Evolutionary conservation across 805 yeast species (phyloP).

Genomic region (Starmerella bacillaris): DNA sequence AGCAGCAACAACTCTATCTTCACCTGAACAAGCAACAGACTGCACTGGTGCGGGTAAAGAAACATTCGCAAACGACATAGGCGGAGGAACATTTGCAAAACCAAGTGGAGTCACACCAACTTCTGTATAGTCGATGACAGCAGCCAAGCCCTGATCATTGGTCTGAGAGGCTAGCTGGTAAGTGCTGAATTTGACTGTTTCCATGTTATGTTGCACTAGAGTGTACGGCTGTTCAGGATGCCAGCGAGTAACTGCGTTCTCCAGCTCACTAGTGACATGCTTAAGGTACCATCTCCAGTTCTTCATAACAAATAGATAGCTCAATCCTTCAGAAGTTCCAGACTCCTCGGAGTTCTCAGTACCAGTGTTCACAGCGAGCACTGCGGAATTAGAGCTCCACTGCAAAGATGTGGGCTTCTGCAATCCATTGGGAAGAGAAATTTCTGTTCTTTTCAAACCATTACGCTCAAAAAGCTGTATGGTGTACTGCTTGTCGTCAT

Average conservation of each 20-base stretch:
- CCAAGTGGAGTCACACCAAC: conserved; percentile 66
- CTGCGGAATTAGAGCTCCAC: conserved; percentile 73
- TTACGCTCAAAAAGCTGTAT: conserved; percentile 79
- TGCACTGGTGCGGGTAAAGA: conserved; percentile 41
- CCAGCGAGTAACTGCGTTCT: conserved; percentile 30
- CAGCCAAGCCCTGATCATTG: conserved; percentile 55
- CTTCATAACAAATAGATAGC: conserved; percentile 65
- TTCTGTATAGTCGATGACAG: conserved; percentile 62
- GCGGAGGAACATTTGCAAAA: conserved; percentile 87
- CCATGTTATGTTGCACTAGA: conserved; percentile 31
- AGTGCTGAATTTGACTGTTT: conserved; percentile 20
- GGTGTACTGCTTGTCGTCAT: conserved; percentile 1
- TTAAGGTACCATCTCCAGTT: conserved; percentile 94
- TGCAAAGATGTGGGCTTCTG: conserved; percentile 37
- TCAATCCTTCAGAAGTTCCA: too few relatives aligned
- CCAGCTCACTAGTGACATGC: conserved; percentile 26
- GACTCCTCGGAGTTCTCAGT: too few relatives aligned
- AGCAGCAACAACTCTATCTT: conserved; percentile 39
- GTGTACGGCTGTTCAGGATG: conserved; percentile 80
- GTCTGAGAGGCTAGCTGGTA: conserved; percentile 41
- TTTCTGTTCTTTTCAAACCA: conserved; percentile 64
- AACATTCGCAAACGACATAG: conserved; percentile 57
- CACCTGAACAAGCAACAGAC: conserved; percentile 51
- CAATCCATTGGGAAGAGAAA: neutral
- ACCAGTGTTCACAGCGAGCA: conserved; percentile 56